Evolutionary conservation across 2,329 filamentous ascomycete species (phyloP), one percentile per base, ranked within the genome.

Genomic region (Colletotrichum chrysophilum): DNA sequence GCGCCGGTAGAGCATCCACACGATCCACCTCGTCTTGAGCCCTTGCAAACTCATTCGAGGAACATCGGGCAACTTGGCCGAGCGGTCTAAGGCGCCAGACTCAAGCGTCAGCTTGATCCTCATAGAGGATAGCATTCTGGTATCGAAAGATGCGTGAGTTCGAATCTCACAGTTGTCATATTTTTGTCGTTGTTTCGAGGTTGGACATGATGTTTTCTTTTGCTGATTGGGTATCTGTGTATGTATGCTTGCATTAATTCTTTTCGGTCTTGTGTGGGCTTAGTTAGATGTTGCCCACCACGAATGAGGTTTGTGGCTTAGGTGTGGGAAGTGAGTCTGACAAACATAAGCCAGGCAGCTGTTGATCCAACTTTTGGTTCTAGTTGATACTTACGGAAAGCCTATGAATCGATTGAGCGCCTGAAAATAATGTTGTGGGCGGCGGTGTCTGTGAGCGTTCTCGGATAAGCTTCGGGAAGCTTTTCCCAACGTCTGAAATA

Each of bases 61-160:
- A 64, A 38, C 24, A 30, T 24, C 7, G 56, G 73, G 73, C 73
- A 75, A 75, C 70, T 75, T 75, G 73, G 73, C 73, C 70, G 73
- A 75, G 73, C 73, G 73, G 73, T 75, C 74, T 75, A 75, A 75
- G 74, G 74, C 74, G 74, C 74, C 74, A 75, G 74, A 75, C 74
- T 75, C 74, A 75, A 75, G 74, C 21, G 34, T 5, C 14, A 16
- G 18, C 34, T n/a, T 48, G 62, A 1, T 52, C 70, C 6, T 48
- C 24, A 4, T 18, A 69, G 58, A 65, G 70, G 61, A 64, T 28
- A 36, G 74, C 7, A 75, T 75, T 75, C 74, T 75, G 74, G 74
- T 75, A 64, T 75, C 70, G 74, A 67, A 75, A 75, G 74, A 75
- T 58, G 70, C 74, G 74, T 75, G 74, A 75, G 70, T 75, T 75